A percentile compares a stretch with the other conserved stretches of the same genome.
Conservation (phyloP, 805 yeast genomes). For the Starmerella bombicola region DNA sequence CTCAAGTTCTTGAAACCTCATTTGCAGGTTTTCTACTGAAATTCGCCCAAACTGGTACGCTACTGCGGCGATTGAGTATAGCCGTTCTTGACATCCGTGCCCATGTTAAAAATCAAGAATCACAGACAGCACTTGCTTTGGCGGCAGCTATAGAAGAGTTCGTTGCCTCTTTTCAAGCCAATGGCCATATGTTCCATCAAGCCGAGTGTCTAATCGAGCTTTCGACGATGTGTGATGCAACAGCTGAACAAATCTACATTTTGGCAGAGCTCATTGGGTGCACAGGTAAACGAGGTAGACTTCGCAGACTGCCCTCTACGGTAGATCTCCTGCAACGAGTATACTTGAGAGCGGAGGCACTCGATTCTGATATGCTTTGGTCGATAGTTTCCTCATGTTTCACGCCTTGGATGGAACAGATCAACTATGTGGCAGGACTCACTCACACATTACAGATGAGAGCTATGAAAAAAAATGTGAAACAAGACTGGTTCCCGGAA, state of each 20-base stretch:
- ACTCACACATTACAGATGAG: background rate
- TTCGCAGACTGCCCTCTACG: conserved; percentile 11
- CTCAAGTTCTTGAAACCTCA: background rate
- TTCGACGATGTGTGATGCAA: background rate
- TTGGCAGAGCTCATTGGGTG: conserved; percentile 20
- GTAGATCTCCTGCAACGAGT: conserved; percentile 12
- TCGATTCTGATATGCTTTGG: conserved; percentile 14
- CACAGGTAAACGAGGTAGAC: conserved; percentile 2
- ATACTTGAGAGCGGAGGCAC: conserved; percentile 1
- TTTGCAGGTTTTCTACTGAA: conserved; percentile 1
- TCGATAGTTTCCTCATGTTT: conserved; percentile 7
- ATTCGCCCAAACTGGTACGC: conserved; percentile 9
- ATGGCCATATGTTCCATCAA: background rate
- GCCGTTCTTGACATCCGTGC: conserved; percentile 7
- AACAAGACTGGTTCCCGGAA: conserved; percentile 13
- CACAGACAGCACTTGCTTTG: conserved; percentile 9
- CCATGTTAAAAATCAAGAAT: background rate
- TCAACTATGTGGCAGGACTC: conserved; percentile 16
- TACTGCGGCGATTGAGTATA: conserved; percentile 8
- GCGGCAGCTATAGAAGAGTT: conserved; percentile 9
- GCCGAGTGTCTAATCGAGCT: background rate
- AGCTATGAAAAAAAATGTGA: background rate
- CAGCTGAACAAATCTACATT: background rate
- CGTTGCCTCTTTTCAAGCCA: background rate
- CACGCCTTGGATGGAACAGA: conserved; percentile 19